A percentile compares a stretch with the other conserved stretches of the same genome.
Evolutionary conservation across 768 basidiomycete species (phyloP).

Genomic region (Tricholoma terreum): DNA sequence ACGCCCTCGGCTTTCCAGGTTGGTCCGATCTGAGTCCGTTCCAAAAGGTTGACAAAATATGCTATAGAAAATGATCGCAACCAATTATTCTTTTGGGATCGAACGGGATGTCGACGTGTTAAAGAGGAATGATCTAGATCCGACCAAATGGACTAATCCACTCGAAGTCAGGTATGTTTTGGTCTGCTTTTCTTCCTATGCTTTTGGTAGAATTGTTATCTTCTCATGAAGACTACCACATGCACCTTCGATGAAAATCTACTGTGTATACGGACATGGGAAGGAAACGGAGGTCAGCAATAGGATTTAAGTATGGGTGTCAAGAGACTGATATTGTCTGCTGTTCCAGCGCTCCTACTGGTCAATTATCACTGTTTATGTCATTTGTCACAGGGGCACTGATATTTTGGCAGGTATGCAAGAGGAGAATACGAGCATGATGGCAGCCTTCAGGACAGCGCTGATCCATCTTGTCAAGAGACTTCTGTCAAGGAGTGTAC

Average conservation of each 20-base stretch:
- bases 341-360: constrained; percentile 74
- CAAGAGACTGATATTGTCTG: not conserved
- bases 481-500: constrained; percentile 39
- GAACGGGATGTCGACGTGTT: constrained; percentile 70
- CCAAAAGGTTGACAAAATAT: constrained; percentile 1
- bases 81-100: constrained; percentile 88
- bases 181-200: not conserved
- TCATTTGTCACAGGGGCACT: not conserved
- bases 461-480: constrained; percentile 43
- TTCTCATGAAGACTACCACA: constrained; percentile 60
- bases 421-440: constrained; percentile 68
- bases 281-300: constrained; percentile 84
- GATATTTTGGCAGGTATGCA: constrained; percentile 53
- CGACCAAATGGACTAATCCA: constrained; percentile 90
- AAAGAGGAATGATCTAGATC: constrained; percentile 65
- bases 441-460: constrained; percentile 46
- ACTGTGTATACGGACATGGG: constrained; percentile 92
- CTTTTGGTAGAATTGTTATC: not conserved
- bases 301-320: constrained; percentile 1
- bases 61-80: constrained; percentile 69
- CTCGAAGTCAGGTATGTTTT: constrained; percentile 65
- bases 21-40: constrained; percentile 7
- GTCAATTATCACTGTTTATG: constrained; percentile 31
- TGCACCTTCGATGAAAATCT: constrained; percentile 90
- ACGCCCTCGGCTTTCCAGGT: constrained; percentile 84